Evolutionary conservation across 2,329 filamentous ascomycete genomes (phyloP).

Genomic region (Calonectria pteridis): DNA sequence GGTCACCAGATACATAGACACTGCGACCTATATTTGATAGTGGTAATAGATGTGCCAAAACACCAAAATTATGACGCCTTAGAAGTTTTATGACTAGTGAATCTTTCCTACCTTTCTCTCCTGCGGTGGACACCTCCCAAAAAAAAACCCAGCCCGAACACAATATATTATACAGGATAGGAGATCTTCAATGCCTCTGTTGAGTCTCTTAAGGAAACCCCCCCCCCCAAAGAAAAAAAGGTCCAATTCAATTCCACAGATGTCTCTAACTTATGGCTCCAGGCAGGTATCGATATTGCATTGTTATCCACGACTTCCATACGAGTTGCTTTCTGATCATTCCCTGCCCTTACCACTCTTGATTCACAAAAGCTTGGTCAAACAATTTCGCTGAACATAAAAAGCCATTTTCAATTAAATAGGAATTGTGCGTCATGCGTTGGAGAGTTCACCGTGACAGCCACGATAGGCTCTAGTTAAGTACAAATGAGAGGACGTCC

Average conservation of each 20-base stretch:
- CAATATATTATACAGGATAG: background rate
- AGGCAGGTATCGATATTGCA: background rate
- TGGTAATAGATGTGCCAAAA: slow-evolving; percentile 41
- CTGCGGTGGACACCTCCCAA: too few relatives aligned
- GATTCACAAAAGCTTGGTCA: background rate
- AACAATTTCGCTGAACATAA: slow-evolving; percentile 27
- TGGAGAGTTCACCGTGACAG: slow-evolving; percentile 21
- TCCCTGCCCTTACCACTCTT: background rate
- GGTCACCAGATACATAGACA: slow-evolving; percentile 34
- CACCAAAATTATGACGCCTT: background rate
- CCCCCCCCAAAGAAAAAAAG: too few relatives aligned
- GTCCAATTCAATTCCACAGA: background rate
- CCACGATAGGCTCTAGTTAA: slow-evolving; percentile 31
- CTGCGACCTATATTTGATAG: slow-evolving; percentile 42
- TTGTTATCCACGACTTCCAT: background rate
- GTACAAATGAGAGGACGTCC: slow-evolving; percentile 44
- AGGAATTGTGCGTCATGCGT: slow-evolving; percentile 28
- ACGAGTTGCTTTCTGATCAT: background rate
- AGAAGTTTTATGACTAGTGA: too few relatives aligned
- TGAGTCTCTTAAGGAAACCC: background rate
- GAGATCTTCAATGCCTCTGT: background rate
- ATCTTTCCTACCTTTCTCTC: too few relatives aligned
- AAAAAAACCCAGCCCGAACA: background rate
- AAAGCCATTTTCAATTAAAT: slow-evolving; percentile 40
- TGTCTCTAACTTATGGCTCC: background rate